phyloP scores from a whole-genome alignment of 805 yeast genomes.

The Metschnikowia sp. region DNA sequence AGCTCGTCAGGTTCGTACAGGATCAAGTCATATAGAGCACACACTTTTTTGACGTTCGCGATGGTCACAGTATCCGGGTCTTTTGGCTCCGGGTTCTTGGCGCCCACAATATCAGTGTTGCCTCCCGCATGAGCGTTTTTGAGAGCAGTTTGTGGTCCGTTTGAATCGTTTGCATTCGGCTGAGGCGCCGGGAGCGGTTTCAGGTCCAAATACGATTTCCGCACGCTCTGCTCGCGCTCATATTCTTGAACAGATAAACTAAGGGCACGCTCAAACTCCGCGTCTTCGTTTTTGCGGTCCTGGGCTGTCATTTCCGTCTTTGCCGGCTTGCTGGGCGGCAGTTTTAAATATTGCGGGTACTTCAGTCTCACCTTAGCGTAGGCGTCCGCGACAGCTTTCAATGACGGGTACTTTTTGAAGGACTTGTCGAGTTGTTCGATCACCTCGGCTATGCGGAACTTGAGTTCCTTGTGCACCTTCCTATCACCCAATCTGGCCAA shows the following conservation, averaged over 20 bases:
- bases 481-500: slow-evolving; percentile 48
- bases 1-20: slow-evolving; percentile 84
- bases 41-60: slow-evolving; percentile 59
- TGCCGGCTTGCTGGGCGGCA: slow-evolving; percentile 54
- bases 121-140: slow-evolving; percentile 1
- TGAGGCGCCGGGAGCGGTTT: slow-evolving; percentile 37
- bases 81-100: background rate
- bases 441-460: slow-evolving; percentile 60
- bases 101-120: background rate
- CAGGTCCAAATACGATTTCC: slow-evolving; percentile 23
- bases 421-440: slow-evolving; percentile 62
- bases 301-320: slow-evolving; percentile 45
- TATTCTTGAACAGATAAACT: slow-evolving; percentile 69
- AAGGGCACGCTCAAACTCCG: slow-evolving; percentile 72
- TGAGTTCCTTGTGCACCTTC: slow-evolving; percentile 63
- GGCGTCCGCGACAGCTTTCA: slow-evolving; percentile 65
- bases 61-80: slow-evolving; percentile 27
- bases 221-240: slow-evolving; percentile 35
- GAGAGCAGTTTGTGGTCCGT: background rate
- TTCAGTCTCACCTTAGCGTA: slow-evolving; percentile 45
- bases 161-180: slow-evolving; percentile 1
- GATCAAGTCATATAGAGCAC: slow-evolving; percentile 78
- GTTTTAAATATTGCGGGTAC: slow-evolving; percentile 30
- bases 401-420: slow-evolving; percentile 71
- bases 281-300: slow-evolving; percentile 65